A percentile compares a stretch with the other conserved stretches of the same genome.
Conservation (phyloP, 305 asterid genomes). For the Coffea humblotiana region DNA sequence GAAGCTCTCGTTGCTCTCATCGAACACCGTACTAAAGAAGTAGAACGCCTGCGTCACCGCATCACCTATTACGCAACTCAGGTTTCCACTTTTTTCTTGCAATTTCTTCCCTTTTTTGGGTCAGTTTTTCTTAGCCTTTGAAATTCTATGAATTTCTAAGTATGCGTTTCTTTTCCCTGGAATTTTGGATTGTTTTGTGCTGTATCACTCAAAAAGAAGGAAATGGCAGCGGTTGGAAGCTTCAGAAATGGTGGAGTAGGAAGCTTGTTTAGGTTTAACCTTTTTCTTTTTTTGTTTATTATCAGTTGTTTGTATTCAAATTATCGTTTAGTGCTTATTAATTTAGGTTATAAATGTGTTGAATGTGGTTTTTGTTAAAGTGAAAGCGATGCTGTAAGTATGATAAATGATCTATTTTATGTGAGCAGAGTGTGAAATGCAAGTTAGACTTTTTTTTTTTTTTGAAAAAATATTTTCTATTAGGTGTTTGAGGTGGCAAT, state of each 20-base stretch:
- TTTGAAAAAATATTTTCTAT: background rate
- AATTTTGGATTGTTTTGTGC: background rate
- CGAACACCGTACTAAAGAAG: slow-evolving; percentile 71
- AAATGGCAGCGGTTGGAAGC: background rate
- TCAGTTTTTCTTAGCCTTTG: background rate
- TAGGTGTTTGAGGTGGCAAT: background rate
- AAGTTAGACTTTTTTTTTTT: background rate
- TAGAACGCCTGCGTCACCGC: slow-evolving; percentile 56
- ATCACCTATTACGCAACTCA: slow-evolving; percentile 53
- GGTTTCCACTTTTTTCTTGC: slow-evolving; percentile 29
- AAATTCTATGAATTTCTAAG: background rate
- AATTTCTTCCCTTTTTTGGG: background rate
- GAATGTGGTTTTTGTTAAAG: background rate
- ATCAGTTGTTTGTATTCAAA: background rate
- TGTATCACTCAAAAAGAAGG: background rate
- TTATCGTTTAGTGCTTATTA: background rate
- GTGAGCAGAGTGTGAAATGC: background rate
- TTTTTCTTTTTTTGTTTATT: no score
- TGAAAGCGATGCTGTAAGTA: background rate
- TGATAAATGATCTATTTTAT: background rate
- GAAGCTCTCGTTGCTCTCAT: slow-evolving; percentile 64
- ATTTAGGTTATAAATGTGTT: background rate
- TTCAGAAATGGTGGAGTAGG: background rate
- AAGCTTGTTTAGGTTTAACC: background rate
- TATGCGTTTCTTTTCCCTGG: background rate